Conservation (phyloP, 345 rosid species). For the Corymbia maculata region DNA sequence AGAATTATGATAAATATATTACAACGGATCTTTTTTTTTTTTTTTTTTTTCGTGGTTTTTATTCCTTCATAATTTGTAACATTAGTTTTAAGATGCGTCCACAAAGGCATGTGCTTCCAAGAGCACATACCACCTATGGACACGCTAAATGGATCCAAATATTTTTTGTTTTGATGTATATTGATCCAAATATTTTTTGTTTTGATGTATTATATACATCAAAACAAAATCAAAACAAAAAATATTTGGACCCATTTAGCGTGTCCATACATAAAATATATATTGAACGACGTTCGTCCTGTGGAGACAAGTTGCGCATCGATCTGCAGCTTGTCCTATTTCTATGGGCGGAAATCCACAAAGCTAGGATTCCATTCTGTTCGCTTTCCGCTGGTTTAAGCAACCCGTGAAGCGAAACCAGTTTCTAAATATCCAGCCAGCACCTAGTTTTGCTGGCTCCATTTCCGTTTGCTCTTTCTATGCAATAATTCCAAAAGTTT, state of each 20-base stretch:
- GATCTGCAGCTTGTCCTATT: neutral
- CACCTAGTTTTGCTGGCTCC: neutral
- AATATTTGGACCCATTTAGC: neutral
- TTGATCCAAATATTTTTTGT: too few species aligned
- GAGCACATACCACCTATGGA: neutral
- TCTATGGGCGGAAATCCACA: neutral
- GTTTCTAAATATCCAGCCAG: neutral
- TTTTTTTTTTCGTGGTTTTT: too few species aligned
- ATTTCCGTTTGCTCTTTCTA: neutral
- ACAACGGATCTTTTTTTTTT: neutral
- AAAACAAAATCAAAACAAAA: neutral
- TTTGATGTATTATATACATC: neutral
- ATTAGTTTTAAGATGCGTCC: neutral
- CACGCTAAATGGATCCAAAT: too few species aligned
- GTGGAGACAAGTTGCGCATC: neutral
- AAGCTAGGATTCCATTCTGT: neutral
- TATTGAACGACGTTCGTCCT: neutral
- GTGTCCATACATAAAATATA: neutral
- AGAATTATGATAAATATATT: too few species aligned
- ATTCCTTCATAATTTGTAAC: neutral
- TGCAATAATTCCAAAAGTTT: neutral
- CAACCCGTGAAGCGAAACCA: neutral
- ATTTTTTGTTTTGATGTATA: too few species aligned
- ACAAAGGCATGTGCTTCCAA: neutral
- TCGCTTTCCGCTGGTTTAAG: neutral